phyloP scores from a whole-genome alignment of 192 early-diverging fungal species.

The Mortierella claussenii region DNA sequence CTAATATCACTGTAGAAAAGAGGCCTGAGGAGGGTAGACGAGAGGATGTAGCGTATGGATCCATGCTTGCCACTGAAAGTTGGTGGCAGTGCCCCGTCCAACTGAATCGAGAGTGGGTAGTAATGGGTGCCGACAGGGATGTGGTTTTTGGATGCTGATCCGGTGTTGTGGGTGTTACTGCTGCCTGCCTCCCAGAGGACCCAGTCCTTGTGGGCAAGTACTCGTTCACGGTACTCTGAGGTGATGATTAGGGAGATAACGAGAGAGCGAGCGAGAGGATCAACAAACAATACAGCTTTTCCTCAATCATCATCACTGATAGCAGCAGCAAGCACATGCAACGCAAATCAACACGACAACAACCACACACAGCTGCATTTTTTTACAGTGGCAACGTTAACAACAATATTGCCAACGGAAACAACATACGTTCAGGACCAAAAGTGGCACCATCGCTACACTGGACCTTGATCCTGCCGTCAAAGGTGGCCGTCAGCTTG shows the following conservation, averaged over 20 bases:
- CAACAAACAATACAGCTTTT: no score
- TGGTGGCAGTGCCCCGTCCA: slow-evolving; percentile 53
- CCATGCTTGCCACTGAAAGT: slow-evolving; percentile 59
- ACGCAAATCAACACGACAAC: no score
- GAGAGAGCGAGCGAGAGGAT: neutral
- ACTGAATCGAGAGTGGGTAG: slow-evolving; percentile 47
- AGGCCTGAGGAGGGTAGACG: slow-evolving; percentile 50
- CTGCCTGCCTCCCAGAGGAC: slow-evolving; percentile 49
- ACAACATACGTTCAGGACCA: slow-evolving; percentile 47
- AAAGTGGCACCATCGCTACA: slow-evolving; percentile 50
- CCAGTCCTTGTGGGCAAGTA: slow-evolving; percentile 51
- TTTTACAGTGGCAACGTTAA: no score
- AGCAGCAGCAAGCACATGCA: no score
- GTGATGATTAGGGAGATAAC: neutral
- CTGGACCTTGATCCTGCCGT: slow-evolving; percentile 50
- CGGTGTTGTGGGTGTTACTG: slow-evolving; percentile 6
- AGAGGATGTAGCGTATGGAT: slow-evolving; percentile 57
- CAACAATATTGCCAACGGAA: no score
- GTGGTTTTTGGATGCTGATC: slow-evolving; percentile 40
- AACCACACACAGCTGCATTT: no score
- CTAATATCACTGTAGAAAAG: slow-evolving; percentile 56
- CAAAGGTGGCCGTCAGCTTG: slow-evolving; percentile 46
- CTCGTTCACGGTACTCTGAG: slow-evolving; percentile 49
- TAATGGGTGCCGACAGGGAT: slow-evolving; percentile 49
- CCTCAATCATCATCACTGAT: no score